phyloP scores from a whole-genome alignment of 1,139 yeast species.

The Trichomonascaceae sp. region DNA sequence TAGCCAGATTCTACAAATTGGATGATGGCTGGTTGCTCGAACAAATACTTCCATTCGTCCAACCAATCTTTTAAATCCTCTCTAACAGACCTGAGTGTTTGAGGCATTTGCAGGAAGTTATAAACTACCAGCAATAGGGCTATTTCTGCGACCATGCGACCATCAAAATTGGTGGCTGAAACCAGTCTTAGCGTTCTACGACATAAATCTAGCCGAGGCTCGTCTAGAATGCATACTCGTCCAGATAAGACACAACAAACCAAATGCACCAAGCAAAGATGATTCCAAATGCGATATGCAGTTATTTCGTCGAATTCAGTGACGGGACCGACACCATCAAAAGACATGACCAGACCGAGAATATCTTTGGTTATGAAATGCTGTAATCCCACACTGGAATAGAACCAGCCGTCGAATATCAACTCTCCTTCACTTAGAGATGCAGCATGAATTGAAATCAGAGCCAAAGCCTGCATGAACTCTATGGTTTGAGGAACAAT shows the following conservation, averaged over 20 bases:
- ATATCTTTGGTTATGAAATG: conserved; percentile 48
- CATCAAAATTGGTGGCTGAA: conserved; percentile 73
- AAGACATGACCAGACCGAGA: conserved; percentile 32
- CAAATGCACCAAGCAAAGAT: conserved; percentile 62
- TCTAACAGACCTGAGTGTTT: conserved; percentile 29
- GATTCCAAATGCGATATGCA: conserved; percentile 62
- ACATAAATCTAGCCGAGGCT: conserved; percentile 55
- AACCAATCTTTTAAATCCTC: conserved; percentile 51
- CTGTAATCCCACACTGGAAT: conserved; percentile 53
- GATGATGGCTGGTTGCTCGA: conserved; percentile 53
- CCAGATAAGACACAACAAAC: conserved; percentile 67
- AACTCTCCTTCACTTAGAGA: conserved; percentile 49
- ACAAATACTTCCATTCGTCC: conserved; percentile 64
- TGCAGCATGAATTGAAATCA: conserved; percentile 55
- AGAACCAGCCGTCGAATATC: conserved; percentile 54
- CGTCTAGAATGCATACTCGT: conserved; percentile 68
- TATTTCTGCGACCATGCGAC: conserved; percentile 76
- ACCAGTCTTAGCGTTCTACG: conserved; percentile 55
- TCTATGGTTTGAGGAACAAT: conserved; percentile 45
- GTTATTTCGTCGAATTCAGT: conserved; percentile 48
- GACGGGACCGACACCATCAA: conserved; percentile 32
- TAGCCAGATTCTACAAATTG: conserved; percentile 74
- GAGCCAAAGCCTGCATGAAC: conserved; percentile 58
- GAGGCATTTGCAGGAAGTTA: conserved; percentile 47
- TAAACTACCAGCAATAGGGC: conserved; percentile 58